These are phyloP conservation scores for Diospyros lotus DNA, from an alignment of 148 eudicot species.

Conservation along the genomic window DNA sequence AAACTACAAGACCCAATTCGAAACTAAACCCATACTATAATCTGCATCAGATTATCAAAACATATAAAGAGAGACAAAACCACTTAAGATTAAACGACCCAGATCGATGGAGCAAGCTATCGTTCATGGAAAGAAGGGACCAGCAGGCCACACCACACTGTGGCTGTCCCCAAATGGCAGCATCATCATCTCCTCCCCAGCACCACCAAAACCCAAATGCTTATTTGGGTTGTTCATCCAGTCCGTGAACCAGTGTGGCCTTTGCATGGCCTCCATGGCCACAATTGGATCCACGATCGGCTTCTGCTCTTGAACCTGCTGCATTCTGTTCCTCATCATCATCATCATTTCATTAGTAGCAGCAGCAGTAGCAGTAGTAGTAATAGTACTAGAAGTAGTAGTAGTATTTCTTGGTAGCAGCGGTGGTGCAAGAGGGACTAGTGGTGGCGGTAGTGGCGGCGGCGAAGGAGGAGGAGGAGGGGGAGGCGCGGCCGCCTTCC, in stretches of 20 bases:
- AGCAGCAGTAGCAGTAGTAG: no score
- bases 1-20: no score
- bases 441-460: no score
- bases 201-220: slow-evolving; percentile 24
- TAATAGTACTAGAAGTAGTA: no score
- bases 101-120: background rate
- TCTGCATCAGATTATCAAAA: no score
- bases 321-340: background rate
- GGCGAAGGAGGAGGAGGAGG: background rate
- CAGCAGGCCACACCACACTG: slow-evolving; percentile 27
- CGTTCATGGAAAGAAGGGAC: slow-evolving; percentile 27
- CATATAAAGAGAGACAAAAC: no score
- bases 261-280: slow-evolving; percentile 12
- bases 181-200: slow-evolving; percentile 27
- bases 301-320: slow-evolving; percentile 22
- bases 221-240: slow-evolving; percentile 27
- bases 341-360: no score
- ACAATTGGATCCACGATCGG: slow-evolving; percentile 5
- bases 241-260: slow-evolving; percentile 30
- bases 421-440: no score
- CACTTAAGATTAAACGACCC: no score
- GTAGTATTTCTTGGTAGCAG: no score
- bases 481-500: background rate
- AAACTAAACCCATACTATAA: no score
- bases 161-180: slow-evolving; percentile 25